Base-by-base conservation (phyloP, 2,329 filamentous ascomycete genomes). In the Delphinella strobiligena region DNA sequence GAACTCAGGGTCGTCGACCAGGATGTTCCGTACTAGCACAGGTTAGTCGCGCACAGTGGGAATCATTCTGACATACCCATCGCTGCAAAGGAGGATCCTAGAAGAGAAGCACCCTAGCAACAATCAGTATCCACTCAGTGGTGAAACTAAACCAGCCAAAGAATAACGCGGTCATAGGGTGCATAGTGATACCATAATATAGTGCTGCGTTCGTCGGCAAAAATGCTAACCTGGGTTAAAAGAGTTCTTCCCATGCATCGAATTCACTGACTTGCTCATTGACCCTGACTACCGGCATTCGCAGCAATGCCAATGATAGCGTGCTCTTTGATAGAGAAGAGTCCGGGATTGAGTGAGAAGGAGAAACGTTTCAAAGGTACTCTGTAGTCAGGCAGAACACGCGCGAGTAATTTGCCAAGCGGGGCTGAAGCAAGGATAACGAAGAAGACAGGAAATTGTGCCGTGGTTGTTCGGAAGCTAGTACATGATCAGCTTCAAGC, bases 81-180 rank as follows among this genome's bases (percentile, higher is more conserved):
- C 1, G 72, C 72, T 3, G 73, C 73, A 50, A 72, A 75, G 1
- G 68, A 68, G 47, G 76, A 77, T 11, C 73, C 73, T 0, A 27
- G 22, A 12, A 27, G 22, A 27, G 22, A 27, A 27, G 22, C 22
- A 12, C 22, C 22, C 22, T 27, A 7, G 12, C 22, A 12, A 7
- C 22, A 27, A 27, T 27, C 12, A 27, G 66, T n/a, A n/a, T n/a
- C 69, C 60, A 68, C 74, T 1, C n/a, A n/a, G n/a, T n/a, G n/a
- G n/a, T n/a, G n/a, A 74, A 70, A 31, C 72, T 74, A 1, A 68
- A 61, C 59, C 67, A 65, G 72, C 77, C 77, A 56, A 77, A 78
- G 52, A 74, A 71, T 24, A 75, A 64, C 2, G 66, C 68, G 4
- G 74, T 68, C 0, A 65, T 69, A 0, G 70, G 63, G 37, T 74